Conservation (phyloP, 2,329 filamentous ascomycete genomes). For the Venturia nashicola region DNA sequence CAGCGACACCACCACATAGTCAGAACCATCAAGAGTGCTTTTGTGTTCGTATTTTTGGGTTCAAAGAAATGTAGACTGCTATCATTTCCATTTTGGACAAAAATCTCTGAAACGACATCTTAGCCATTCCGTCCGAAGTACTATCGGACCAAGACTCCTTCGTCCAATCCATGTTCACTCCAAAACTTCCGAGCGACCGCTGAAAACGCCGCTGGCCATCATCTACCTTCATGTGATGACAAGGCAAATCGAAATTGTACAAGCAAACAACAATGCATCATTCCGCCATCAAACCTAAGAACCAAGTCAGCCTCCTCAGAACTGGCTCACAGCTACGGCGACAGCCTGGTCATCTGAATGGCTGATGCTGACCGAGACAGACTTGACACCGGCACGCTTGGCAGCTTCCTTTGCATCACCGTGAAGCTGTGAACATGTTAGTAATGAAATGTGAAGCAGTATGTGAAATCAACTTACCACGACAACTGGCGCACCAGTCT, state of each 20-base stretch:
- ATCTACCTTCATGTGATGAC: background rate
- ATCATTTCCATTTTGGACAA: too few species aligned
- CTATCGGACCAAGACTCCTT: too few species aligned
- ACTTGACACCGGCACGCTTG: slow-evolving; percentile 76
- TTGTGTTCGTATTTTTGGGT: too few species aligned
- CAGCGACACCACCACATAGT: too few species aligned
- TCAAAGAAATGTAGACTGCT: too few species aligned
- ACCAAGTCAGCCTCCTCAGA: slow-evolving; percentile 33
- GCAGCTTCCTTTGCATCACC: slow-evolving; percentile 75
- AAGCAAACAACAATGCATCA: background rate
- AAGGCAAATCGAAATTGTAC: background rate
- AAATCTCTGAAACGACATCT: too few species aligned
- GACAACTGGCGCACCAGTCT: slow-evolving; percentile 72
- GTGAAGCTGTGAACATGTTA: slow-evolving; percentile 50
- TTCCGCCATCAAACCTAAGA: background rate
- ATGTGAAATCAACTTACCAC: slow-evolving; percentile 48
- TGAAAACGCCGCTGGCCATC: background rate
- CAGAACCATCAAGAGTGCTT: too few species aligned
- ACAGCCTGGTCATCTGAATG: slow-evolving; percentile 92
- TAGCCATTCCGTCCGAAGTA: too few species aligned
- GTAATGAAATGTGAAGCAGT: background rate
- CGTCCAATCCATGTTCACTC: background rate
- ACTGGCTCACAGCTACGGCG: slow-evolving; percentile 77
- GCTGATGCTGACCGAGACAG: slow-evolving; percentile 85
- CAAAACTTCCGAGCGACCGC: background rate